Percentiles rank a stretch among this genome's conserved stretches.
Conservation (phyloP, 2,329 filamentous ascomycete species). For the Chrysoporthe deuterocubensis region DNA sequence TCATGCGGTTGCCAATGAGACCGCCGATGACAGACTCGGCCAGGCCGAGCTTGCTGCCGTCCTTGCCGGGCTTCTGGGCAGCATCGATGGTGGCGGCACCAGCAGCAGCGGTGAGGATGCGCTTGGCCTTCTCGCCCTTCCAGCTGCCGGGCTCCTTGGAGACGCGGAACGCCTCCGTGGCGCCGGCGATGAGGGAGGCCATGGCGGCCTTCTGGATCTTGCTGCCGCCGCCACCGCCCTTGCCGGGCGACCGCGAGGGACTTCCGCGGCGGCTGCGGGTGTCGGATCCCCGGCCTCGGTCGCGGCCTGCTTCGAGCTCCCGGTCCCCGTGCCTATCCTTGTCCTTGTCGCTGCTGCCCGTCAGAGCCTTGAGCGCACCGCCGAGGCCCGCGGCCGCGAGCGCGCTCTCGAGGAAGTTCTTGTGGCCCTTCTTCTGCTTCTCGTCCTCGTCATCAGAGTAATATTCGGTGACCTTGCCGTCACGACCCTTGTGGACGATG, state of each 20-base stretch:
- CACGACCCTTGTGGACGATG: slow-evolving; percentile 57
- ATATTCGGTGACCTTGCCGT: slow-evolving; percentile 57
- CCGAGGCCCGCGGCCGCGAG: slow-evolving; percentile 66
- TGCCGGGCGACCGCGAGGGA: slow-evolving; percentile 55
- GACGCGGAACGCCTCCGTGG: slow-evolving; percentile 88
- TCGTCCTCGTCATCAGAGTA: slow-evolving; percentile 61
- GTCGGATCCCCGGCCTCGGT: slow-evolving; percentile 40
- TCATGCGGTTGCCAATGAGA: slow-evolving; percentile 80
- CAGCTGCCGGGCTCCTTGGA: slow-evolving; percentile 88
- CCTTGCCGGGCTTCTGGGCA: slow-evolving; percentile 70
- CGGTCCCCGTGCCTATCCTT: slow-evolving; percentile 21
- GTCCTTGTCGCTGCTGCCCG: slow-evolving; percentile 51
- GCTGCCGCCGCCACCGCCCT: slow-evolving; percentile 48
- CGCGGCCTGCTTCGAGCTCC: slow-evolving; percentile 29
- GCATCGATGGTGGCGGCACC: slow-evolving; percentile 87
- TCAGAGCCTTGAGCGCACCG: slow-evolving; percentile 63
- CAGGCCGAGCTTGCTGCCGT: slow-evolving; percentile 82
- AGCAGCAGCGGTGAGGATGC: slow-evolving; percentile 83
- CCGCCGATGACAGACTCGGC: slow-evolving; percentile 88
- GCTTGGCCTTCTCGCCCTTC: slow-evolving; percentile 90
- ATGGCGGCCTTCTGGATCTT: slow-evolving; percentile 87
- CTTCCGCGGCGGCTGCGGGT: slow-evolving; percentile 55
- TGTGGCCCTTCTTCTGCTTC: slow-evolving; percentile 63
- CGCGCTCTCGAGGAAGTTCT: slow-evolving; percentile 67
- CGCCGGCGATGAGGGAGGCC: slow-evolving; percentile 86